Conservation (phyloP, 768 basidiomycete species). For the Tylopilus balloui region DNA sequence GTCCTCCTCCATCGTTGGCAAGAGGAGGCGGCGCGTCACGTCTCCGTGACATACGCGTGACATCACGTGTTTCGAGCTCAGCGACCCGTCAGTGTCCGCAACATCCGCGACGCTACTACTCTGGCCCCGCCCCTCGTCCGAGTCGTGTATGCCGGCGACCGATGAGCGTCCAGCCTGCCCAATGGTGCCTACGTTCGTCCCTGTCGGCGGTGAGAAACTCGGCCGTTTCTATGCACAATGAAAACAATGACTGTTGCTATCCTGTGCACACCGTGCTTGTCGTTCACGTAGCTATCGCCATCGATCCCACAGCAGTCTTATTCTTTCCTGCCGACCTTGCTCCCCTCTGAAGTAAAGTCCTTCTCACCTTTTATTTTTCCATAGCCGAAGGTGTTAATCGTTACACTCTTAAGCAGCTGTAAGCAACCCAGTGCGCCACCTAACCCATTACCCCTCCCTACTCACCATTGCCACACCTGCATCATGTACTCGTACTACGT, state of each 20-base stretch:
- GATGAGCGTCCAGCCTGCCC: not conserved
- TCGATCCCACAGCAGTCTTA: not conserved
- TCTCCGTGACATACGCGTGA: conserved; percentile 6
- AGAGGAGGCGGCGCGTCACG: not conserved
- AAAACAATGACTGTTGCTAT: conserved; percentile 2
- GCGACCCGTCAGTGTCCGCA: not conserved
- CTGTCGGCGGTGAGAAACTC: not conserved
- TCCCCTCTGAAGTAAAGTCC: not conserved
- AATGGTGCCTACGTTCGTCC: too few species aligned
- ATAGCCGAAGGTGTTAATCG: too few species aligned
- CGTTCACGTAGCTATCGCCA: not conserved
- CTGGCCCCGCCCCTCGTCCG: too few species aligned
- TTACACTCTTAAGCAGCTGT: conserved; percentile 1
- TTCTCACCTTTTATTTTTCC: not conserved
- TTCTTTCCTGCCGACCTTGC: conserved; percentile 10
- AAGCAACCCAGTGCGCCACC: not conserved
- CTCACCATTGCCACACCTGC: not conserved
- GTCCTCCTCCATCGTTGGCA: conserved; percentile 61
- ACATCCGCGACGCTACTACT: not conserved
- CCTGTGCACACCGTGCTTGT: not conserved
- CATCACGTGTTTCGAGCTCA: conserved; percentile 3
- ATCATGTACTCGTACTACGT: conserved; percentile 5
- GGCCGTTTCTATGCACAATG: not conserved
- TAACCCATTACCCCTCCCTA: not conserved
- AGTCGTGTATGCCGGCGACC: not conserved